A percentile compares a stretch with the other conserved stretches of the same genome.
These are phyloP conservation scores for Orbilia javanica DNA, from an alignment of 2,329 filamentous ascomycete species.

Conservation along the genomic window DNA sequence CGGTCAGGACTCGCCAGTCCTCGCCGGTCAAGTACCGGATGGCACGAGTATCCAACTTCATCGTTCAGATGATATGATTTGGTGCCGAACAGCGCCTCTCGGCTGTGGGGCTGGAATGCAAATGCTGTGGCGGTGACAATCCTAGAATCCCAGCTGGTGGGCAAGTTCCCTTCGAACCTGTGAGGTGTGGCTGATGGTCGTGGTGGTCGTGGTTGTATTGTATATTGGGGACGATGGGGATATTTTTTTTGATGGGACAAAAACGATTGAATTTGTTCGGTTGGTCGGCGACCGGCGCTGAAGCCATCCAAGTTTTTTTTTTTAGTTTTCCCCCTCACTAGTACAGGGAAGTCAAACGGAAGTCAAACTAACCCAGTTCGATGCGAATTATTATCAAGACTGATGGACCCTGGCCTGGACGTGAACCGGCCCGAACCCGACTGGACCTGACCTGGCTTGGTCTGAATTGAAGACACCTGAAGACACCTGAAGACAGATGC, in stretches of 20 bases:
- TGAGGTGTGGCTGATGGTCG: conserved; percentile 26
- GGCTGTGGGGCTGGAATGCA: conserved; percentile 8
- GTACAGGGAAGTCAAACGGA: background rate
- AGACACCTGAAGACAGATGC: no score
- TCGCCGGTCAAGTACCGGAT: conserved; percentile 92
- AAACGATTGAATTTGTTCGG: conserved; percentile 51
- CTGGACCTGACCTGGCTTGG: conserved; percentile 2
- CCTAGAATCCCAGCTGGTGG: conserved; percentile 1
- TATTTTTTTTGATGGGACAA: conserved; percentile 28
- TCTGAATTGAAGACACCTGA: no score
- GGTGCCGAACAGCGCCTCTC: conserved; percentile 54
- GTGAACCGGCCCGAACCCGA: conserved; percentile 21
- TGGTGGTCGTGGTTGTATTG: no score
- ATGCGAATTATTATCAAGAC: no score
- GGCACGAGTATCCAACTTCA: conserved; percentile 95
- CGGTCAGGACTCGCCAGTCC: conserved; percentile 95
- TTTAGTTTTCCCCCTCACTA: conserved; percentile 42
- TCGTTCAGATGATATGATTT: conserved; percentile 65
- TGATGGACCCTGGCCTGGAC: no score
- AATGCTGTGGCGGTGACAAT: conserved; percentile 17
- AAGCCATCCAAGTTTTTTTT: conserved; percentile 43
- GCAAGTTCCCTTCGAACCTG: background rate
- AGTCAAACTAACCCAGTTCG: background rate
- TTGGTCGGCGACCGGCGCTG: conserved; percentile 53
- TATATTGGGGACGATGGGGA: conserved; percentile 1